Evolutionary conservation across 75 land plant species (phyloP).

Genomic region (Sequoiadendron giganteum): DNA sequence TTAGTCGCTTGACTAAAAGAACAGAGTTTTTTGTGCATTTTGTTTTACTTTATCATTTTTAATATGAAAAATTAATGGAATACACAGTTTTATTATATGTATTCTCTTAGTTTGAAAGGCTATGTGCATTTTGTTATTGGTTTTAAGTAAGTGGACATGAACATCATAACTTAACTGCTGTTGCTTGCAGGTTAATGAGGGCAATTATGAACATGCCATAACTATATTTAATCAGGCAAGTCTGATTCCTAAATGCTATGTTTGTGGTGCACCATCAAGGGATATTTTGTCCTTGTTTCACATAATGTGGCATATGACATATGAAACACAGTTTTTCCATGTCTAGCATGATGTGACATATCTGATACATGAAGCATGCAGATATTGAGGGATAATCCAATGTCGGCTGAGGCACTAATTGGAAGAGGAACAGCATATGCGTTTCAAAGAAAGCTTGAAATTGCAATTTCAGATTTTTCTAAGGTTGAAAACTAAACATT

Average conservation of each 20-base stretch:
- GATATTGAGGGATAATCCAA: conserved; percentile 71
- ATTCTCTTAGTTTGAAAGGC: not conserved
- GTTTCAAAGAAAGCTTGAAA: conserved; percentile 71
- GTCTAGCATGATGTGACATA: not conserved
- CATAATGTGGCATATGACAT: not conserved
- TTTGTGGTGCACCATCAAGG: not conserved
- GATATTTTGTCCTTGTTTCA: not conserved
- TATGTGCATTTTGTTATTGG: not conserved
- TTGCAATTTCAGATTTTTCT: conserved; percentile 81
- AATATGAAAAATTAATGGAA: not conserved
- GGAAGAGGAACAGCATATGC: conserved; percentile 98
- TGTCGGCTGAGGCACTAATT: conserved; percentile 73
- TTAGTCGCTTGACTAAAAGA: not conserved
- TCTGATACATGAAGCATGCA: conserved; percentile 13
- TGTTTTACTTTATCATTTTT: not conserved
- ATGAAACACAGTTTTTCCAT: not conserved
- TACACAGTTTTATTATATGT: not conserved
- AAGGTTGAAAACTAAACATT: conserved; percentile 42
- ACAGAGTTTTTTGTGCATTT: not conserved
- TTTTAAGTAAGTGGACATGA: not conserved
- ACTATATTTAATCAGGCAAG: conserved; percentile 74
- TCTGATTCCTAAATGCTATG: conserved; percentile 3
- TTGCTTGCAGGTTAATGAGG: conserved; percentile 76
- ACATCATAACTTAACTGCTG: not conserved
- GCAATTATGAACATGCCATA: conserved; percentile 75